Base-by-base conservation (phyloP, 495 filamentous ascomycete genomes). In the Penicillium diatomitis region DNA sequence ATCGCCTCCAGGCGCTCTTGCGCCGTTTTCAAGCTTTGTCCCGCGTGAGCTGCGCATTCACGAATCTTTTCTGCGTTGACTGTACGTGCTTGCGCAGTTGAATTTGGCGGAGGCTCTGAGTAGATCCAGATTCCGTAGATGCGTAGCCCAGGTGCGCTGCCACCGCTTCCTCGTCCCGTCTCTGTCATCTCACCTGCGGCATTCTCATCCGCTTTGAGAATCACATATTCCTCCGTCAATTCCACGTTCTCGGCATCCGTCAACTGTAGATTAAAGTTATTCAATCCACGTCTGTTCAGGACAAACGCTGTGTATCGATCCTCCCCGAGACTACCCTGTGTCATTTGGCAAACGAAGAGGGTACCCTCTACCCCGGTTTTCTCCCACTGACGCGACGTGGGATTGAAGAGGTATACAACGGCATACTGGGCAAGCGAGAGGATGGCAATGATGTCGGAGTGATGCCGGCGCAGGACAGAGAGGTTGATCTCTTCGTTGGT, bases 401-500 rank as follows among this genome's bases (percentile, higher is more conserved):
- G 73, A 36, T 69, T 74, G 68, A 91, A 91, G 55, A 72, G 70
- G 71, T 95, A 96, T 46, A 95, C 75, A 6, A 88, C 84, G 39
- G 82, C 82, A 61, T 87, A 89, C 29, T 84, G 82, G 12, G 87
- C 87, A 51, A 90, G 83, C 44, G 80, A 82, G 42, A 86, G 67
- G 55, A 96, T 84, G 38, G 71, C 69, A 38, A 65, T 71, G 51
- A 91, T 77, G 50, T 68, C 60, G 31, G 87, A 84, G 43, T 84
- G 76, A 64, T 94, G 86, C 41, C 87, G 84, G 30, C 76, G 81
- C 11, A 95, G 71, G 33, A 94, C 89, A 46, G 75, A 68, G 59
- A 92, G 74, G 69, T 95, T 96, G 46, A 95, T 80, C 52, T 90
- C 84, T 32, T 81, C 80, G 67, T 88, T 91, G 51, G 82, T 78